Conservation (phyloP, 305 asterid species). For the Solanum chacoense region DNA sequence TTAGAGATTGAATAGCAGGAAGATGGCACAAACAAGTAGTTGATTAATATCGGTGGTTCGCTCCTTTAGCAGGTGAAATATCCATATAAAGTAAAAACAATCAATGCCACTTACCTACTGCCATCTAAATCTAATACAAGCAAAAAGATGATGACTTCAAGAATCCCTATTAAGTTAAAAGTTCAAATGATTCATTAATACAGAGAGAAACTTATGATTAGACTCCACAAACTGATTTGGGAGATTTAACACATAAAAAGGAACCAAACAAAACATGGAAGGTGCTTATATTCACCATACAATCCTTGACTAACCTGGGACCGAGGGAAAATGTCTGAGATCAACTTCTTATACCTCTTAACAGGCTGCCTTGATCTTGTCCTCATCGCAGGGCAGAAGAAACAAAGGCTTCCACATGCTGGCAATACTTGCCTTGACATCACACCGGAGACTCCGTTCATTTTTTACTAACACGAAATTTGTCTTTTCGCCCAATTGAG, state of each 20-base stretch:
- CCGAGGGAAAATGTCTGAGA: constrained; percentile 80
- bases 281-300: not conserved
- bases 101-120: not conserved
- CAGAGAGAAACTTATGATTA: not conserved
- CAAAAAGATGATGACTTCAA: not conserved
- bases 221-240: not conserved
- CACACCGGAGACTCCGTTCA: constrained; percentile 85
- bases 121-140: not conserved
- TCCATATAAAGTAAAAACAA: not conserved
- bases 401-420: constrained; percentile 89
- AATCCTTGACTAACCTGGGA: constrained; percentile 51
- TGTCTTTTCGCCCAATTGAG: not conserved
- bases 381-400: constrained; percentile 86
- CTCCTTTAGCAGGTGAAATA: not conserved
- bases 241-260: not conserved
- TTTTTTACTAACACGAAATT: constrained; percentile 13
- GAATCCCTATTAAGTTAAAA: not conserved
- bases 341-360: constrained; percentile 96
- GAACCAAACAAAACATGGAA: not conserved
- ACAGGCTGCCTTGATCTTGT: constrained; percentile 99
- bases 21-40: not conserved
- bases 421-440: constrained; percentile 96
- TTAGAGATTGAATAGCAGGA: not conserved
- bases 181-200: not conserved
- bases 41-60: not conserved